Evolutionary conservation across 148 eudicot species (phyloP).

Genomic region (Diospyros kaki): DNA sequence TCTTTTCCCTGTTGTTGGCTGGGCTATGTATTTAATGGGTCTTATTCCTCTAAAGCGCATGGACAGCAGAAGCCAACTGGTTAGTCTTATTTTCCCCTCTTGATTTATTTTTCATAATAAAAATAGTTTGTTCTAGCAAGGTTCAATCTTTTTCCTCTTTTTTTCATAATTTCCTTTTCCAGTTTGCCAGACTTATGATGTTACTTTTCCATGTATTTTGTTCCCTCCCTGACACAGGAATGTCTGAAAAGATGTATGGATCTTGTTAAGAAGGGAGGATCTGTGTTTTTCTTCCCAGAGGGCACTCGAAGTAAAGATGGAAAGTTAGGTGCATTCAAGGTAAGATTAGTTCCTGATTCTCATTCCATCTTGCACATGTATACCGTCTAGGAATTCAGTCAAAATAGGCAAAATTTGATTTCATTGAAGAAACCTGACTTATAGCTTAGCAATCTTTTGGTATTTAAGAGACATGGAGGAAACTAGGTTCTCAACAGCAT

Average conservation of each 20-base stretch:
- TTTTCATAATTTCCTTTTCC: neutral
- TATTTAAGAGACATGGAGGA: neutral
- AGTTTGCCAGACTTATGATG: neutral
- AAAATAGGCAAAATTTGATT: neutral
- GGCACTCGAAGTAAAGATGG: slow-evolving; percentile 96
- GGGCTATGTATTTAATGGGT: slow-evolving; percentile 94
- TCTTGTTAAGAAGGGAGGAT: slow-evolving; percentile 75
- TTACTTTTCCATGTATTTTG: neutral
- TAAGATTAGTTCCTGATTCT: slow-evolving; percentile 21
- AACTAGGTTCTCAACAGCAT: neutral
- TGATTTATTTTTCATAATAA: neutral
- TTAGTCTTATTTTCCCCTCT: slow-evolving; percentile 19
- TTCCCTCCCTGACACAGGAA: slow-evolving; percentile 38
- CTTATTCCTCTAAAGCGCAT: slow-evolving; percentile 87
- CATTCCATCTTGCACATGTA: neutral
- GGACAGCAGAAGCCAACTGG: slow-evolving; percentile 93
- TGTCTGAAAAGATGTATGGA: slow-evolving; percentile 84
- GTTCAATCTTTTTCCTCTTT: neutral
- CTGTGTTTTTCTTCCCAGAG: slow-evolving; percentile 94
- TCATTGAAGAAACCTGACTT: neutral
- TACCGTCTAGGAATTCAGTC: neutral
- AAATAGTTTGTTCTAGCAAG: neutral
- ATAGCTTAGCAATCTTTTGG: neutral
- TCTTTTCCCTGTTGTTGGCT: slow-evolving; percentile 72
- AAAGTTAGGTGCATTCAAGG: slow-evolving; percentile 84